Conservation (phyloP, 305 asterid genomes). For the Fraxinus floribunda region DNA sequence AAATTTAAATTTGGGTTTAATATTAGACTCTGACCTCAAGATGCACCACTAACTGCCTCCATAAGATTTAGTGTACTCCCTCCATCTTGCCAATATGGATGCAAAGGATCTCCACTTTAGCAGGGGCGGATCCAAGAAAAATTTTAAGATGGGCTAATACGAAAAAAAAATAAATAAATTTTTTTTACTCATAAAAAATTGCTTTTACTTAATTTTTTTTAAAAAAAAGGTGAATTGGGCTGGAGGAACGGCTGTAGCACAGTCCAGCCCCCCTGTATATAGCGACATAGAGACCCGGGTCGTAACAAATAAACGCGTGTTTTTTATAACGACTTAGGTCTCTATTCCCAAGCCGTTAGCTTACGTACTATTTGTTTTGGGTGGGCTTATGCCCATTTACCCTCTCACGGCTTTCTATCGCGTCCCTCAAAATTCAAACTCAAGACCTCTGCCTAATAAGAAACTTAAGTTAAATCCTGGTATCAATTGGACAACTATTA, state of each 20-base stretch:
- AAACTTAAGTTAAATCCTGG: background rate
- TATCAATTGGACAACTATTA: no score
- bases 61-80: background rate
- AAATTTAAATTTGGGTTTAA: background rate
- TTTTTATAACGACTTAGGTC: background rate
- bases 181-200: background rate
- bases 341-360: background rate
- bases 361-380: background rate
- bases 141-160: background rate
- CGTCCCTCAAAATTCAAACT: background rate
- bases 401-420: background rate
- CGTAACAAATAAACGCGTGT: no score
- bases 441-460: background rate
- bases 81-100: background rate
- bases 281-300: background rate
- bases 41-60: background rate
- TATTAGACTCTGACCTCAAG: background rate
- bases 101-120: background rate
- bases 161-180: background rate
- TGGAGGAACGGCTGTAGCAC: background rate
- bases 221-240: background rate
- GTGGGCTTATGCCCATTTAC: background rate
- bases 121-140: background rate
- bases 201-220: background rate
- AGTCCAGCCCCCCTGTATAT: background rate